phyloP scores from a whole-genome alignment of 352 stramenopile genomes.

The Pythium biforme region DNA sequence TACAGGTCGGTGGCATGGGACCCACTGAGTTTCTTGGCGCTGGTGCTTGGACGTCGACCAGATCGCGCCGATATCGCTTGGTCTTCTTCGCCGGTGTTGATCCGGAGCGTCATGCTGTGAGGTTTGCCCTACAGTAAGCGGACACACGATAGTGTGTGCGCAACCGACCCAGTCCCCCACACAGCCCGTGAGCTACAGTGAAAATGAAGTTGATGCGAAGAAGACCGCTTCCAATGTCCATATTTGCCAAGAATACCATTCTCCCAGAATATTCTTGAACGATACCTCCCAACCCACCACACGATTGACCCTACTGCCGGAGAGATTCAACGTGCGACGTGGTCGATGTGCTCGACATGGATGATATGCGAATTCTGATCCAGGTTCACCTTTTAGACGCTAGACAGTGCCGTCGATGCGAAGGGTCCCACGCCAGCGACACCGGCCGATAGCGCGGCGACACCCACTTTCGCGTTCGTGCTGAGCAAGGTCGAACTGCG shows the following conservation, averaged over 20 bases:
- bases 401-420: slow-evolving; percentile 14
- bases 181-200: not conserved
- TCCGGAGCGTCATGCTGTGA: slow-evolving; percentile 12
- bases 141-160: not conserved
- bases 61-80: not conserved
- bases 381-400: slow-evolving; percentile 2
- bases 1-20: not conserved
- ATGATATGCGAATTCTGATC: not conserved
- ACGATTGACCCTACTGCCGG: not conserved
- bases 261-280: slow-evolving; percentile 10
- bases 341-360: not conserved
- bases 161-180: not conserved
- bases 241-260: slow-evolving; percentile 20
- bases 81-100: not conserved
- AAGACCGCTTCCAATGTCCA: not conserved
- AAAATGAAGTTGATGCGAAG: not conserved
- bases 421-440: slow-evolving; percentile 19
- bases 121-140: not conserved
- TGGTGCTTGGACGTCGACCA: slow-evolving; percentile 9
- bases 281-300: not conserved
- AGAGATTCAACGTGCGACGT: not conserved
- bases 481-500: slow-evolving; percentile 26
- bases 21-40: not conserved
- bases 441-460: slow-evolving; percentile 22
- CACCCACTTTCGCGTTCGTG: slow-evolving; percentile 20